Evolutionary conservation across 805 yeast genomes (phyloP).

Genomic region (Suhomyces pyralidae): DNA sequence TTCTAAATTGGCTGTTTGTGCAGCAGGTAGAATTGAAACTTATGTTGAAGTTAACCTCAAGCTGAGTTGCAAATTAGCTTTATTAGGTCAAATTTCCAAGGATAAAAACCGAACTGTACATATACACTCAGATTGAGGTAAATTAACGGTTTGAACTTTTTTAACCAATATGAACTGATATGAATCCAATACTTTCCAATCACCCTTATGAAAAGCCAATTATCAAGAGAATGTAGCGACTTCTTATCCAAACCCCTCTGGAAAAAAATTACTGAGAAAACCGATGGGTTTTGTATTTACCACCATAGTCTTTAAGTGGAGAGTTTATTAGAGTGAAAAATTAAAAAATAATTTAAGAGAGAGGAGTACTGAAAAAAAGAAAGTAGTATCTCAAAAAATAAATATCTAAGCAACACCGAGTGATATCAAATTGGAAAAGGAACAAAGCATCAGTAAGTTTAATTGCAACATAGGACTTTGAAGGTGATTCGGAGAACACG

Average conservation of each 20-base stretch:
- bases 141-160: background rate
- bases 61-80: background rate
- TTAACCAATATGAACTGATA: background rate
- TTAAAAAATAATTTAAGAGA: slow-evolving; percentile 1
- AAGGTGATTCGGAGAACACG: background rate
- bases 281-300: slow-evolving; percentile 6
- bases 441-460: background rate
- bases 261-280: slow-evolving; percentile 8
- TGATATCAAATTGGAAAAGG: slow-evolving; percentile 2
- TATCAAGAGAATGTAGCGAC: background rate
- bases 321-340: slow-evolving; percentile 1
- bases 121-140: background rate
- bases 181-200: background rate
- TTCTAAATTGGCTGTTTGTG: background rate
- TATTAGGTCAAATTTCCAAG: background rate
- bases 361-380: slow-evolving; percentile 1
- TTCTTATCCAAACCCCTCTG: background rate
- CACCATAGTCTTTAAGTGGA: background rate
- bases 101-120: background rate
- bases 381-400: background rate
- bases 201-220: background rate
- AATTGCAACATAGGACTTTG: background rate
- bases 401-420: slow-evolving; percentile 1
- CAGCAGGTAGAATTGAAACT: background rate
- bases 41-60: background rate